Evolutionary conservation across 1,284 basidiomycete genomes (phyloP).

Genomic region (Austropuccinia psidii): DNA sequence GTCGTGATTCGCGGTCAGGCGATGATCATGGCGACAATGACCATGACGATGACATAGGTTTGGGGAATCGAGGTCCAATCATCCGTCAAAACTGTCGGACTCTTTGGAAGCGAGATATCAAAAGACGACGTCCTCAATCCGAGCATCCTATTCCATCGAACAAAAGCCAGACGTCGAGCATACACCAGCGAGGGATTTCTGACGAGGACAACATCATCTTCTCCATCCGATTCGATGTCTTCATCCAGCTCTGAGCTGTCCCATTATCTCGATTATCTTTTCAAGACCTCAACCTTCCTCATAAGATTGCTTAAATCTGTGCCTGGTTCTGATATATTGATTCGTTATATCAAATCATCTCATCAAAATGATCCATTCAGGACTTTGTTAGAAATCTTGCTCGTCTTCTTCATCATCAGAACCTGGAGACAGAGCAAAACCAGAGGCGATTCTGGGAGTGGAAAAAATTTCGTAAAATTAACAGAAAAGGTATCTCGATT

Average conservation of each 20-base stretch:
- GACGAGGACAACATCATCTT: background rate
- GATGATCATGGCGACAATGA: too few species aligned
- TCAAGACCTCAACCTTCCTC: constrained; percentile 55
- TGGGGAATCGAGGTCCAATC: too few species aligned
- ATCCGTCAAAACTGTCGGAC: too few species aligned
- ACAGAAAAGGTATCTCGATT: constrained; percentile 64
- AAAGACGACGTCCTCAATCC: too few species aligned
- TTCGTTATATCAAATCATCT: constrained; percentile 73
- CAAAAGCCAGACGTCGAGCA: background rate
- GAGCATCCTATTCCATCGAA: too few species aligned
- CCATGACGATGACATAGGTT: too few species aligned
- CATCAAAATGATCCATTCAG: constrained; percentile 76
- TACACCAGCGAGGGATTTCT: background rate
- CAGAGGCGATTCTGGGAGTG: constrained; percentile 69
- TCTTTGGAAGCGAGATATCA: too few species aligned
- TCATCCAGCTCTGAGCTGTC: constrained; percentile 19
- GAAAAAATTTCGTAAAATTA: constrained; percentile 70
- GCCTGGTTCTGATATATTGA: constrained; percentile 79
- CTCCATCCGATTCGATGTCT: background rate
- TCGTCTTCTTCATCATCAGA: constrained; percentile 78
- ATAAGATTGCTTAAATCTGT: constrained; percentile 50
- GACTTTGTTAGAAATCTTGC: constrained; percentile 79
- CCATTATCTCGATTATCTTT: constrained; percentile 31
- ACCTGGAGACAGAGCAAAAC: constrained; percentile 85
- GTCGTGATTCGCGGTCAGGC: too few species aligned